Base-by-base conservation (phyloP, 257 asterid species). In the Solanum stenotomum region DNA sequence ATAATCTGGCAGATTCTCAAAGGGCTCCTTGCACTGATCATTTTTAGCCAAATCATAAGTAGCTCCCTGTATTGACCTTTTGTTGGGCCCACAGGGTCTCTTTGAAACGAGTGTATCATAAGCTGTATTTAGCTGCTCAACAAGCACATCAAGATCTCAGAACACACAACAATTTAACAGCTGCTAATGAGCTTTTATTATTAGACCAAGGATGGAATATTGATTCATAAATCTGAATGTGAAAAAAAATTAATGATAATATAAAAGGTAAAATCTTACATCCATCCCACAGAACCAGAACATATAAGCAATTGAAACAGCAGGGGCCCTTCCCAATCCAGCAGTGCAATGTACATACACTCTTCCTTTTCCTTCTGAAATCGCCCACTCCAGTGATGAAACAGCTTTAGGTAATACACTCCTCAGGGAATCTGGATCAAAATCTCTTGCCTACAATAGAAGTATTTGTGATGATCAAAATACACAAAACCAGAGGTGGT, bases 321-420 rank as follows among this genome's bases (percentile, higher is more conserved):
- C 98, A 6, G 99, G 98, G 34, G 98, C 98, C 92, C 99, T 91
- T 74, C 98, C 98, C 92, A 96, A 87, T 88, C 99, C 99, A 87
- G 99, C 99, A 9, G 99, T 94, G 90, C 98, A 96, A 90, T 96
- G 99, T 27, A 96, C 95, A 75, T 96, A 96, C 1, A 89, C 94
- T 92, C 93, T 93, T 89, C 98, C 98, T 22, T 92, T 94, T n/a
- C 95, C 97, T 90, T 96, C 98, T 35, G 93, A 92, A 86, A 95
- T 89, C 9, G 98, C 98, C 94, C 97, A 87, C 63, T 95, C 98
- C 89, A 96, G 78, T 12, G 90, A 93, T 22, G 98, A 94, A 89
- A 95, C 98, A 0, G 98, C 98, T 89, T 89, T 89, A 0, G 99
- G 99, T 75, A 96, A 91, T 88, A 91, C 93, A 61, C 61, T 90